phyloP scores from a whole-genome alignment of 1,284 basidiomycete species.

The Exobasidium rhododendri region DNA sequence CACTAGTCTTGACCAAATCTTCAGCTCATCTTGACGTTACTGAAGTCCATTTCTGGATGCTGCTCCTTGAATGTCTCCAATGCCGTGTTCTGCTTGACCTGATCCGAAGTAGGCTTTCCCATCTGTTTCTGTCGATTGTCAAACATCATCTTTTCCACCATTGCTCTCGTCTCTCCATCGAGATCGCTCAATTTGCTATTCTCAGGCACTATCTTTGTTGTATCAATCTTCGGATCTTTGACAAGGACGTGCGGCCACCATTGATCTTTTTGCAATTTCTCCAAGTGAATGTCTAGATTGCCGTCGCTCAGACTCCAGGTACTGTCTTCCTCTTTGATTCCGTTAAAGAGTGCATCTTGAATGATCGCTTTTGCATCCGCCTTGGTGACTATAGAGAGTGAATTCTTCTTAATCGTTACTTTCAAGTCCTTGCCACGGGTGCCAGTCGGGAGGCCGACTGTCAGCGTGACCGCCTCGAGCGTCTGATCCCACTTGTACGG shows the following conservation, averaged over 20 bases:
- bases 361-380: conserved; percentile 62
- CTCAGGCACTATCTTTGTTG: conserved; percentile 89
- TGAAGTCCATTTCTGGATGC: conserved; percentile 21
- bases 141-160: conserved; percentile 99
- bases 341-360: conserved; percentile 84
- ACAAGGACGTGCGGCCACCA: conserved; percentile 99
- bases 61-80: conserved; percentile 18
- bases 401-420: conserved; percentile 75
- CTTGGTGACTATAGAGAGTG: conserved; percentile 79
- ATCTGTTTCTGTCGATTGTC: conserved; percentile 98
- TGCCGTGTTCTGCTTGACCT: conserved; percentile 38
- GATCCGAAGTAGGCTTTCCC: conserved; percentile 67
- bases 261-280: conserved; percentile 78
- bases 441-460: conserved; percentile 78
- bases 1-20: not conserved
- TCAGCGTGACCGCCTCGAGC: conserved; percentile 78
- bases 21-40: conserved; percentile 18
- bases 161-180: conserved; percentile 86
- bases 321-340: conserved; percentile 91
- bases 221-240: conserved; percentile 94
- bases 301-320: conserved; percentile 85
- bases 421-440: conserved; percentile 74
- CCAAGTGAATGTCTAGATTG: conserved; percentile 71
- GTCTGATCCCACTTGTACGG: conserved; percentile 93
- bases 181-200: conserved; percentile 95